A percentile compares a stretch with the other conserved stretches of the same genome.
phyloP scores from a whole-genome alignment of 441 rosid genomes.

The Eruca vesicaria region DNA sequence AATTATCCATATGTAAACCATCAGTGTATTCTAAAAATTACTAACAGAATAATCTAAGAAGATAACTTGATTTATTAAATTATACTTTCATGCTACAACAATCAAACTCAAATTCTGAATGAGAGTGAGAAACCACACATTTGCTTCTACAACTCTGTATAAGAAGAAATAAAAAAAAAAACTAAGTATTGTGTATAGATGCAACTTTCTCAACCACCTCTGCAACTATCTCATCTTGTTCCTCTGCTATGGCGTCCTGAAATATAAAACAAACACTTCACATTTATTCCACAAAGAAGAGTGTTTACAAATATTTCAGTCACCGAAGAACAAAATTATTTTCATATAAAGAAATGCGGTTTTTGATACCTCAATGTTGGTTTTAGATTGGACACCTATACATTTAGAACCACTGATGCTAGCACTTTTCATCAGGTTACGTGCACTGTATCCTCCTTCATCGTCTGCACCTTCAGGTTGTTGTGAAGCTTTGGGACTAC shows the following conservation, averaged over 20 bases:
- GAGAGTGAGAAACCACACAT: not conserved
- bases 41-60: no score
- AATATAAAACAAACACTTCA: not conserved
- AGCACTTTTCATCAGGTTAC: slow-evolving; percentile 66
- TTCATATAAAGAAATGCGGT: not conserved
- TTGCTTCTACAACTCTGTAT: not conserved
- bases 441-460: slow-evolving; percentile 40
- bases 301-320: not conserved
- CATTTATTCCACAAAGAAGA: not conserved
- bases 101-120: not conserved
- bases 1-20: no score
- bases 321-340: not conserved
- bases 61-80: not conserved
- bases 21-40: no score
- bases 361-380: slow-evolving; percentile 49
- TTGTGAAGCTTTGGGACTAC: slow-evolving; percentile 46
- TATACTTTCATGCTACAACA: not conserved
- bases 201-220: slow-evolving; percentile 6
- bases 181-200: not conserved
- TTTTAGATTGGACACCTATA: slow-evolving; percentile 44
- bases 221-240: slow-evolving; percentile 6
- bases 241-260: slow-evolving; percentile 26
- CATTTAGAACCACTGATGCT: slow-evolving; percentile 80
- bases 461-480: slow-evolving; percentile 38
- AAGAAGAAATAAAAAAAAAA: not conserved